Evolutionary conservation across 305 asterid species (phyloP), one percentile per base, ranked within the genome.

Genomic region (Withania somnifera): DNA sequence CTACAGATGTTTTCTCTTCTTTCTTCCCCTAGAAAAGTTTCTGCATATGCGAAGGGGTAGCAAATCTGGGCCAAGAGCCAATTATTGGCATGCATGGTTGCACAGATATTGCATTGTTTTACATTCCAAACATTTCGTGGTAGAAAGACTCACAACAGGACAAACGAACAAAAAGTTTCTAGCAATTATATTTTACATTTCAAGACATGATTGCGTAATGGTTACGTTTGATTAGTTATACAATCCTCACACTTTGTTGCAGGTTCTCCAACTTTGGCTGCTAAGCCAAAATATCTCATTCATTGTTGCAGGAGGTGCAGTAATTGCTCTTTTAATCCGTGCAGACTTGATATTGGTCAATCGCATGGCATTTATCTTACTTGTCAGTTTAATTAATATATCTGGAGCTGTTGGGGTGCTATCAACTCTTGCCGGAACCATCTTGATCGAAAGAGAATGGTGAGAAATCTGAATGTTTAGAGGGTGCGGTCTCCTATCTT

Each of bases 391-490:
- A 42, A 89, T 92, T 81, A 92, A 91, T 38, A 54, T 91, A 82
- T 89, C 97, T 10, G 99, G 99, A 87, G 98, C 97, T 81, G 86
- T 88, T 66, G 97, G 87, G 30, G 90, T 93, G 88, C 98, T 95
- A 52, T 93, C 99, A 10, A 85, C 99, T 80, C 93, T 95, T 71
- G 93, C 96, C 0, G 99, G 99, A 80, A 93, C 99, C 79, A 94
- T 95, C 86, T 87, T 95, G 90, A 82, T 95, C 6, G 99, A 95
- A 91, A 84, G 99, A 89, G 99, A 95, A 90, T 95, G 99, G 99
- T 95, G 86, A 82, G 32, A 36, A 32, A 19, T 79, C 15, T 45
- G 22, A 53, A 40, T n/a, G 36, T 50, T 68, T 30, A 51, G 28
- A 53, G 11, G 36, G 30, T 0, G 0, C 7, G 34, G 42, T 36